phyloP scores from a whole-genome alignment of 257 asterid genomes.

The Linderniella brevidens region DNA sequence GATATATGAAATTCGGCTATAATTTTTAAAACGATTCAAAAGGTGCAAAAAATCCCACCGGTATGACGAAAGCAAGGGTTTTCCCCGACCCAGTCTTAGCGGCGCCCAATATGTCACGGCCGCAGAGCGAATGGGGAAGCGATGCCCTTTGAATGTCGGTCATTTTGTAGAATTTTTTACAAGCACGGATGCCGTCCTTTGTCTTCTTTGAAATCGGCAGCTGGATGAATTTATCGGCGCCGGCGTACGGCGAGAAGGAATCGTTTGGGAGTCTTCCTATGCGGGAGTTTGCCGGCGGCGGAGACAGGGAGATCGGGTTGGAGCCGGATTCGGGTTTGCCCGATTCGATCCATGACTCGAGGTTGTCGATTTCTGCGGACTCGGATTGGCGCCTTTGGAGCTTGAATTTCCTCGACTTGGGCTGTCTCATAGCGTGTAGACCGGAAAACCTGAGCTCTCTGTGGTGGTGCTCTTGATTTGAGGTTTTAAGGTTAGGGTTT shows the following conservation, averaged over 20 bases:
- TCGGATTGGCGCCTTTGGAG: conserved; percentile 36
- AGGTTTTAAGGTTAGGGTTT: too few relatives aligned
- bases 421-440: conserved; percentile 21
- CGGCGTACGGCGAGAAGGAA: conserved; percentile 53
- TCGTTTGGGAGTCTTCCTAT: conserved; percentile 47
- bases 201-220: conserved; percentile 72
- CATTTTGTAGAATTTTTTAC: conserved; percentile 33
- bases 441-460: too few relatives aligned
- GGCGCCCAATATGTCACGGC: conserved; percentile 87
- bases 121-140: conserved; percentile 79
- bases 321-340: conserved; percentile 62
- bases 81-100: conserved; percentile 98
- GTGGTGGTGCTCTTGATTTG: too few relatives aligned
- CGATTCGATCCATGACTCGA: conserved; percentile 57
- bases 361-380: conserved; percentile 50
- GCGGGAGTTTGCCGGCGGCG: conserved; percentile 33
- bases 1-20: not conserved
- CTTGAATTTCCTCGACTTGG: conserved; percentile 36
- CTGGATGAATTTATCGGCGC: conserved; percentile 49
- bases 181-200: conserved; percentile 43
- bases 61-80: conserved; percentile 75
- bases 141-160: conserved; percentile 94
- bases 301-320: conserved; percentile 52
- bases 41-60: conserved; percentile 28
- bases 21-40: not conserved